phyloP scores from a whole-genome alignment of 768 basidiomycete species.

The Leccinum boreale region DNA sequence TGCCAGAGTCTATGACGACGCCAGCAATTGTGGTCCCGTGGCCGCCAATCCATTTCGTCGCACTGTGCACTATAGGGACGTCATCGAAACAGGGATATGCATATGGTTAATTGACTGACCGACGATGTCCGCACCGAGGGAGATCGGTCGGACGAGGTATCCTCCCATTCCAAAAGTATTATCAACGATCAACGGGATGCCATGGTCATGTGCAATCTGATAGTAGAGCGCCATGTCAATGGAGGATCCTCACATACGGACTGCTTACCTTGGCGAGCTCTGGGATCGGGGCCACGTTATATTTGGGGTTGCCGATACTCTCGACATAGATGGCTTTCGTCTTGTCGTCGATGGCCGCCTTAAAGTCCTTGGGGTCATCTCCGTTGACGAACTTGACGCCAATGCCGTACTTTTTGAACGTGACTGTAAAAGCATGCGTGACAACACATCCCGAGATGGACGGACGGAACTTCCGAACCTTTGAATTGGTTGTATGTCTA shows the following conservation, averaged over 20 bases:
- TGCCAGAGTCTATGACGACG: constrained; percentile 57
- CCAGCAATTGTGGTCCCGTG: constrained; percentile 67
- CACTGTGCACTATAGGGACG: constrained; percentile 43
- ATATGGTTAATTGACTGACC: constrained; percentile 20
- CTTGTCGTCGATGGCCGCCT: constrained; percentile 53
- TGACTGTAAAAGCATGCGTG: constrained; percentile 32
- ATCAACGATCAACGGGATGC: constrained; percentile 62
- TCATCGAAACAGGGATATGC: background rate
- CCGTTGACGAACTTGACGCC: constrained; percentile 49
- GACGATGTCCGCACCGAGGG: constrained; percentile 58
- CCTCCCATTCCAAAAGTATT: constrained; percentile 65
- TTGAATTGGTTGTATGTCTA: constrained; percentile 67
- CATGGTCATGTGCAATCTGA: constrained; percentile 49
- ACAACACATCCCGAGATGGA: background rate
- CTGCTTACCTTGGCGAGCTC: constrained; percentile 50
- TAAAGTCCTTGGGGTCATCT: constrained; percentile 45
- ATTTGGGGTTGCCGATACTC: constrained; percentile 61
- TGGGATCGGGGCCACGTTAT: constrained; percentile 51
- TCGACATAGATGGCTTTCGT: constrained; percentile 62
- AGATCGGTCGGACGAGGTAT: constrained; percentile 52
- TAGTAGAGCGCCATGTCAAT: background rate
- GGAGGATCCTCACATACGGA: background rate
- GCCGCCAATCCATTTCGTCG: constrained; percentile 67
- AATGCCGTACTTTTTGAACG: constrained; percentile 55
- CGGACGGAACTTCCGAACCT: constrained; percentile 30